phyloP scores from a whole-genome alignment of 257 asterid genomes.

The Verbascum thapsus region DNA sequence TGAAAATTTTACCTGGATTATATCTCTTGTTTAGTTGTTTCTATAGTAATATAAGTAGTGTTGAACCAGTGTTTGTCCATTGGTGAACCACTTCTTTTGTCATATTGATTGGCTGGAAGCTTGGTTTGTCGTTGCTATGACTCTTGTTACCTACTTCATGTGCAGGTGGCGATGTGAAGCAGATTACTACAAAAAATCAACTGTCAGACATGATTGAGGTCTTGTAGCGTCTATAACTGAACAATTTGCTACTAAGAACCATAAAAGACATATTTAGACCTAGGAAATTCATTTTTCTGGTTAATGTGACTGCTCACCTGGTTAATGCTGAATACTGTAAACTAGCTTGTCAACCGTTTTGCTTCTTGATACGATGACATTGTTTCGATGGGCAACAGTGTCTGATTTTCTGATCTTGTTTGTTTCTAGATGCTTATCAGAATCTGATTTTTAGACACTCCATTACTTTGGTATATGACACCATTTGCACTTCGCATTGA shows the following conservation, averaged over 20 bases:
- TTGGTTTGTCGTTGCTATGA: conserved; percentile 38
- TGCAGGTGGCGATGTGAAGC: conserved; percentile 88
- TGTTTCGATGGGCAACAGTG: conserved; percentile 7
- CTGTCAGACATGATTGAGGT: conserved; percentile 72
- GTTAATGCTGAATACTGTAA: conserved; percentile 5
- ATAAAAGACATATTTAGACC: conserved; percentile 13
- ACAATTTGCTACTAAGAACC: conserved; percentile 12
- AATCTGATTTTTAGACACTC: conserved; percentile 6
- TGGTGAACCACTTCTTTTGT: too few species aligned
- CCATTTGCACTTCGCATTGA: neutral
- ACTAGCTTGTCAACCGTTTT: conserved; percentile 4
- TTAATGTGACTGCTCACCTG: conserved; percentile 1
- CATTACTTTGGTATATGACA: neutral
- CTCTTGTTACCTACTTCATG: conserved; percentile 49
- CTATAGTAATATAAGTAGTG: conserved; percentile 22
- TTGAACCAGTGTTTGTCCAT: conserved; percentile 21
- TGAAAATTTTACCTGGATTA: conserved; percentile 11
- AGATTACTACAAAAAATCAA: conserved; percentile 56
- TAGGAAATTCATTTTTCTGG: conserved; percentile 22
- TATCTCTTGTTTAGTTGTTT: conserved; percentile 15
- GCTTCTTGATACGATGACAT: conserved; percentile 16
- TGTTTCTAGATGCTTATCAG: conserved; percentile 13
- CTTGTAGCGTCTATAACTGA: conserved; percentile 37
- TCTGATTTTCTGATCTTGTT: neutral
- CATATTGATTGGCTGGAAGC: conserved; percentile 24